phyloP scores from a whole-genome alignment of 2,329 filamentous ascomycete species.

The Aureobasidium namibiae region DNA sequence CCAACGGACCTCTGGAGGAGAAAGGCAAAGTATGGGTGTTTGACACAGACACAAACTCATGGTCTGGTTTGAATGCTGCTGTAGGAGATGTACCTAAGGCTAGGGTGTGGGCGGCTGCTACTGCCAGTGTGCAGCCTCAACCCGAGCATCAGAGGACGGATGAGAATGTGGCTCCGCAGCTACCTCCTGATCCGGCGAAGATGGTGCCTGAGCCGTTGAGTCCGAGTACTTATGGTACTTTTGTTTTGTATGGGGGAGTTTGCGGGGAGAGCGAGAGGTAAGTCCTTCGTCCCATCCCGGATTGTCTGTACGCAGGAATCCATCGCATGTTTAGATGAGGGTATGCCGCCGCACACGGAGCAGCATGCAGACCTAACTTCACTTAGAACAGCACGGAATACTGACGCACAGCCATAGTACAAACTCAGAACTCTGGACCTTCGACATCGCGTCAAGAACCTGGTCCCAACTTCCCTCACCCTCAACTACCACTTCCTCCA shows the following conservation, averaged over 20 bases:
- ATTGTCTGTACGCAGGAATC: background rate
- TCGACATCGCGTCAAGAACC: conserved; percentile 39
- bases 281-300: background rate
- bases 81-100: conserved; percentile 19
- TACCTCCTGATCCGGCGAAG: conserved; percentile 33
- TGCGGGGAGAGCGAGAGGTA: conserved; percentile 20
- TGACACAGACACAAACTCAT: conserved; percentile 32
- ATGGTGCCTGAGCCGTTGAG: conserved; percentile 34
- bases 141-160: conserved; percentile 24
- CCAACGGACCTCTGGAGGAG: conserved; percentile 21
- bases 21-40: conserved; percentile 37
- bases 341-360: background rate
- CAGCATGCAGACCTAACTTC: background rate
- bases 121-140: conserved; percentile 32
- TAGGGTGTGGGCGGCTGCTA: conserved; percentile 29
- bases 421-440: conserved; percentile 43
- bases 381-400: background rate
- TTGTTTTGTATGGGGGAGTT: conserved; percentile 44
- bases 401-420: background rate
- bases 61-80: conserved; percentile 32
- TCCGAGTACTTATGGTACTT: conserved; percentile 37
- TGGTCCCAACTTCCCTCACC: conserved; percentile 44
- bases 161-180: conserved; percentile 26
- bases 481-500: conserved; percentile 26
- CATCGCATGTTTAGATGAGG: background rate